Evolutionary conservation across 1,284 basidiomycete genomes (phyloP).

Genomic region (Trichosporon inkin): DNA sequence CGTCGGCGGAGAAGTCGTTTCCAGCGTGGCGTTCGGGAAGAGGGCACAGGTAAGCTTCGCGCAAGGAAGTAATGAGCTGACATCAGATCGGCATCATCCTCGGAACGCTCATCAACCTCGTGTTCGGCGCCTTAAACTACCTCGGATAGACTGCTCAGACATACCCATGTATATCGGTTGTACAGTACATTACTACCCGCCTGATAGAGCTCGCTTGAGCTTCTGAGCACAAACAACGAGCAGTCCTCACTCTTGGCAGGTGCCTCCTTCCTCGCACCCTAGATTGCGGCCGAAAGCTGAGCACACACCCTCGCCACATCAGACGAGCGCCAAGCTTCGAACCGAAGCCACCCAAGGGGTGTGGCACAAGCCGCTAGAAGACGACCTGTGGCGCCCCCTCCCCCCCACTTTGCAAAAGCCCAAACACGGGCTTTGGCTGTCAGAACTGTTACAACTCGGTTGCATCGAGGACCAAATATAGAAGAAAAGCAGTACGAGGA

Average conservation of each 20-base stretch:
- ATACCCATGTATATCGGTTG: conserved; percentile 2
- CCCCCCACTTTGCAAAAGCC: too few species aligned
- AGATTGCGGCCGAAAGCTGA: too few species aligned
- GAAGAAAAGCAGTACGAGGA: neutral
- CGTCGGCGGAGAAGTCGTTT: conserved; percentile 32
- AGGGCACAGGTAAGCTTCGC: conserved; percentile 40
- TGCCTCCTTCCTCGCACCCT: too few species aligned
- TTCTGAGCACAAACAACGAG: too few species aligned
- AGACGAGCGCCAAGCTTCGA: too few species aligned
- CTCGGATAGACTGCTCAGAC: conserved; percentile 19
- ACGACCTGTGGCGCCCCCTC: too few species aligned
- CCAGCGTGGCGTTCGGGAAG: conserved; percentile 40
- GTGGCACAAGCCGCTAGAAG: too few species aligned
- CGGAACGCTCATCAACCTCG: conserved; percentile 41
- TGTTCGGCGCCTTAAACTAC: conserved; percentile 41
- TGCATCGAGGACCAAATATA: neutral
- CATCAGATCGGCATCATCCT: conserved; percentile 44
- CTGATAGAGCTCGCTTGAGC: too few species aligned
- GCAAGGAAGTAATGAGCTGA: neutral
- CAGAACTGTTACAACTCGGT: conserved; percentile 8
- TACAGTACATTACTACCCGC: neutral
- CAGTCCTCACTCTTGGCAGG: too few species aligned
- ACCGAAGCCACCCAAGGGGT: too few species aligned
- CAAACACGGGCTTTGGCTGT: too few species aligned
- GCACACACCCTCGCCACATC: too few species aligned